These are phyloP conservation scores for Colletotrichum aenigma DNA, from an alignment of 2,329 filamentous ascomycete species.

Conservation along the genomic window DNA sequence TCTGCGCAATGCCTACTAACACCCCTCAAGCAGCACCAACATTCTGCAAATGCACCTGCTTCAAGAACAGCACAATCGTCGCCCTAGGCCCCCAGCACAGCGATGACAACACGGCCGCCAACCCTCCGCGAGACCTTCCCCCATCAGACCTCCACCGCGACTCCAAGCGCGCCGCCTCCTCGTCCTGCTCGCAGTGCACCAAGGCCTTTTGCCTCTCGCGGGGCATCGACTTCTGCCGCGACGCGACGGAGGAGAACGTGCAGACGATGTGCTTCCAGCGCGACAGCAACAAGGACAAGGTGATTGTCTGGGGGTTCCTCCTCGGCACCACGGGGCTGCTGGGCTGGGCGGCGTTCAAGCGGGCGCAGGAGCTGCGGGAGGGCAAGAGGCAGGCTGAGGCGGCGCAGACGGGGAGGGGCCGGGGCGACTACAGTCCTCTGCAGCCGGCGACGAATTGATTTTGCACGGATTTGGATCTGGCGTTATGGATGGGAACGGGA, in stretches of 20 bases:
- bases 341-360: slow-evolving; percentile 62
- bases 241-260: slow-evolving; percentile 65
- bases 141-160: slow-evolving; percentile 21
- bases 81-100: slow-evolving; percentile 54
- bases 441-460: neutral
- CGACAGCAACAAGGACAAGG: slow-evolving; percentile 69
- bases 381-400: slow-evolving; percentile 21
- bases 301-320: slow-evolving; percentile 70
- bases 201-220: slow-evolving; percentile 67
- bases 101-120: neutral
- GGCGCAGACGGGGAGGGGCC: neutral
- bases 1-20: slow-evolving; percentile 22
- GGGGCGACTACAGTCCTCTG: slow-evolving; percentile 14
- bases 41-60: slow-evolving; percentile 75
- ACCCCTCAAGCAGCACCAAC: slow-evolving; percentile 57
- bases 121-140: slow-evolving; percentile 26
- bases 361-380: slow-evolving; percentile 46
- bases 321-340: slow-evolving; percentile 62
- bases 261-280: slow-evolving; percentile 69
- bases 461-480: neutral
- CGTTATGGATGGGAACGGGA: neutral
- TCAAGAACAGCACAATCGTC: slow-evolving; percentile 72
- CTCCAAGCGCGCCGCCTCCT: slow-evolving; percentile 38
- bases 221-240: slow-evolving; percentile 66
- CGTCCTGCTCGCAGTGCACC: slow-evolving; percentile 66